Evolutionary conservation across 2,329 filamentous ascomycete species (phyloP), one percentile per base, ranked within the genome.

Genomic region (Alternaria sp.): DNA sequence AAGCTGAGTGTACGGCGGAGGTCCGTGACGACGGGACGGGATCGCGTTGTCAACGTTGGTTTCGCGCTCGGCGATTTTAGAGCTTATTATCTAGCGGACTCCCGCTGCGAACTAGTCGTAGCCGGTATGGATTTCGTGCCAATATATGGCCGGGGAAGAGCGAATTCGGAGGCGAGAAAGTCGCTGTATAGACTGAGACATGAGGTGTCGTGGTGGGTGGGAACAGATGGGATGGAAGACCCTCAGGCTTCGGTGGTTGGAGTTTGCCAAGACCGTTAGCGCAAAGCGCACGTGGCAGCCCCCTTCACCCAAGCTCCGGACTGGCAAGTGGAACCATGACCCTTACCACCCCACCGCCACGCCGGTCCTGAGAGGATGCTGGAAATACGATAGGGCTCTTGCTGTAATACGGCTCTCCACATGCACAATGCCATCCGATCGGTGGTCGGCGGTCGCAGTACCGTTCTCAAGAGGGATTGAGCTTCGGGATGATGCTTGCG

Each of bases 351-450:
- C 47, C 17, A 21, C 26, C 7, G 13, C 30, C 26, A 51, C 26
- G 7, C 26, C 47, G 11, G 3, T 2, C 26, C 3, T 15, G 26
- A 21, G 13, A 51, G 11, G 12, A n/a, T 7, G 30, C 26, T 32
- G 6, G 3, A 32, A 6, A 32, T 15, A 32, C 12, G 47, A 25
- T 6, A 21, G 13, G 7, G 3, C 32, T n/a, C n/a, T 57, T 5
- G n/a, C 12, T 21, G 25, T 26, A 10, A 28, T 23, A 26, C 55
- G 55, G 55, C 55, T 57, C 55, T 57, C 55, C 55, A 50, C 45
- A 21, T 30, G 1, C 7, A 50, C 21, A 6, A 21, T 50, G n/a
- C 30, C 28, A 25, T 15, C 43, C 28, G 55, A 45, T 17, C 47
- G 47, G 47, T 21, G 4, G 26, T 36, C 28, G 26, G 44, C 15